phyloP scores from a whole-genome alignment of 345 rosid species.

The Turnera subulata region DNA sequence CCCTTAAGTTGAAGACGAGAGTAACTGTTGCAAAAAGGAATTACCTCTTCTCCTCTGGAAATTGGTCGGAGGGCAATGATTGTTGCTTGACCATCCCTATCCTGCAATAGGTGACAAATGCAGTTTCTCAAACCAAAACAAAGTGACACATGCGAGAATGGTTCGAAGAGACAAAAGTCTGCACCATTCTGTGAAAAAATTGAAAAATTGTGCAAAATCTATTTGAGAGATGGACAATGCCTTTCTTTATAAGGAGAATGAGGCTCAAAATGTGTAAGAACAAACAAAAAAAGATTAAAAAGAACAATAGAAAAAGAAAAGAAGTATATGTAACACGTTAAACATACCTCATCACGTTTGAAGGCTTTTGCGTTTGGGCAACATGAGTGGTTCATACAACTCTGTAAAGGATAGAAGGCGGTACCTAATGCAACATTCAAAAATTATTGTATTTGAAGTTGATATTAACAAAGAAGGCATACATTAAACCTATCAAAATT shows the following conservation, averaged over 20 bases:
- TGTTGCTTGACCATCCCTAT: slow-evolving; percentile 83
- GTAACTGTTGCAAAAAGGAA: not conserved
- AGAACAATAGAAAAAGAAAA: not conserved
- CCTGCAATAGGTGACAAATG: slow-evolving; percentile 36
- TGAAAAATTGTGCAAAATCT: no score
- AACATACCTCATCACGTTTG: slow-evolving; percentile 82
- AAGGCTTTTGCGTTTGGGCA: slow-evolving; percentile 86
- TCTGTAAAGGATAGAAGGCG: slow-evolving; percentile 91
- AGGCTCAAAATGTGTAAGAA: not conserved
- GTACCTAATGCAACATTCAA: slow-evolving; percentile 46
- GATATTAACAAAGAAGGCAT: not conserved
- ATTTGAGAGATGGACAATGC: no score
- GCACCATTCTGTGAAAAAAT: no score
- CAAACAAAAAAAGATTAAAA: not conserved
- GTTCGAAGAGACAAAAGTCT: no score
- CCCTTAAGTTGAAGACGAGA: not conserved
- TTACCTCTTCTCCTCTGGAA: slow-evolving; percentile 75
- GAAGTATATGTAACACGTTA: not conserved
- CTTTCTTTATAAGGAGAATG: no score
- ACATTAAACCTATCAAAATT: no score
- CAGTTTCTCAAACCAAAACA: not conserved
- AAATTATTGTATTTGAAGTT: not conserved
- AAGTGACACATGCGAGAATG: not conserved
- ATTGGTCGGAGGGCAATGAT: slow-evolving; percentile 56
- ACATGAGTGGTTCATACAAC: slow-evolving; percentile 96